phyloP scores from a whole-genome alignment of 345 rosid genomes.

The Citrus sp. region DNA sequence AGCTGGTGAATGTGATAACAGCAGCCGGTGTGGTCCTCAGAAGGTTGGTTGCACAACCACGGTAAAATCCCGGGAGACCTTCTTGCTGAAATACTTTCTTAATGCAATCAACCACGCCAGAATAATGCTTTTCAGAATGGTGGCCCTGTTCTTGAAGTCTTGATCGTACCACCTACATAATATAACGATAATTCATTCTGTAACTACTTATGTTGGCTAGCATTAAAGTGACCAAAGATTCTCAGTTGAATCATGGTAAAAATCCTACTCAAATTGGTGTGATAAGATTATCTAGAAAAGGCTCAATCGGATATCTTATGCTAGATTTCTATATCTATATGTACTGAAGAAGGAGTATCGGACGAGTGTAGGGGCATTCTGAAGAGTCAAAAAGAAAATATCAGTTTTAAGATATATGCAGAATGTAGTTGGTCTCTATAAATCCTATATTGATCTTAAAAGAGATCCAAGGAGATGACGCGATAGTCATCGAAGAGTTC shows the following conservation, averaged over 20 bases:
- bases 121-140: conserved; percentile 69
- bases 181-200: neutral
- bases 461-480: neutral
- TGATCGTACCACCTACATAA: conserved; percentile 66
- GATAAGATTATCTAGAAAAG: neutral
- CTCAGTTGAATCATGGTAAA: too few relatives aligned
- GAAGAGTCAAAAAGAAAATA: neutral
- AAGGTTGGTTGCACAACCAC: conserved; percentile 91
- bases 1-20: conserved; percentile 92
- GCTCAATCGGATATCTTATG: neutral
- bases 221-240: neutral
- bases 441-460: neutral
- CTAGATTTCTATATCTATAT: neutral
- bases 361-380: neutral
- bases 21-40: conserved; percentile 90
- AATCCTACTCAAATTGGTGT: neutral
- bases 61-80: conserved; percentile 75
- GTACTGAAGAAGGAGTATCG: neutral
- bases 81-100: conserved; percentile 67
- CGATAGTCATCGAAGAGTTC: neutral
- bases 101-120: conserved; percentile 66
- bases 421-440: neutral
- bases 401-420: neutral
- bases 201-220: neutral
- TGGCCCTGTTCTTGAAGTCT: conserved; percentile 93